Percentiles rank a stretch among this genome's conserved stretches.
These are phyloP conservation scores for Pyricularia pennisetigena DNA, from an alignment of 2,329 filamentous ascomycete genomes.

Conservation along the genomic window DNA sequence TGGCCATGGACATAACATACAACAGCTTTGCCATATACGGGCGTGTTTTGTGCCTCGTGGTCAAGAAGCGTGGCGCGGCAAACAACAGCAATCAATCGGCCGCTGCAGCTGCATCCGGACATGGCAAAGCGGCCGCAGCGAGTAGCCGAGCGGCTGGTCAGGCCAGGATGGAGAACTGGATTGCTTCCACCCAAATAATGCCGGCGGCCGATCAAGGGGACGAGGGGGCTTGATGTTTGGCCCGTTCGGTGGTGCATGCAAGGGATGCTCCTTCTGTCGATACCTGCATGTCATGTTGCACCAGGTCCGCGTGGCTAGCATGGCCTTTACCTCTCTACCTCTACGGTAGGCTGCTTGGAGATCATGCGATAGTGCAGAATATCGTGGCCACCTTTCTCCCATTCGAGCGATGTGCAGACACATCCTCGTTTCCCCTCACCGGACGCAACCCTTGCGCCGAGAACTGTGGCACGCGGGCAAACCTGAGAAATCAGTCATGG, in stretches of 20 bases:
- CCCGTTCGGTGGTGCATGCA: slow-evolving; percentile 20
- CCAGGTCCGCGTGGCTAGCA: not conserved
- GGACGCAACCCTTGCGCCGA: not conserved
- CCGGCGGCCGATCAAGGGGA: slow-evolving; percentile 10
- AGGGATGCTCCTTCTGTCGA: not conserved
- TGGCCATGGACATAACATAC: slow-evolving; percentile 77
- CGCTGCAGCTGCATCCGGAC: slow-evolving; percentile 2
- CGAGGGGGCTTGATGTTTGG: slow-evolving; percentile 17
- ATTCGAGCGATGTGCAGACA: not conserved
- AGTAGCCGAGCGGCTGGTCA: slow-evolving; percentile 39
- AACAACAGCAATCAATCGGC: not conserved
- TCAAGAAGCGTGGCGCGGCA: slow-evolving; percentile 54
- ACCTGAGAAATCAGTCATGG: not conserved
- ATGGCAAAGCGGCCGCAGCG: slow-evolving; percentile 12
- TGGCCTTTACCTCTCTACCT: not conserved
- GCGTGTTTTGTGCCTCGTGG: slow-evolving; percentile 80
- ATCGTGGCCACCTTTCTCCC: not conserved
- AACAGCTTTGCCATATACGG: slow-evolving; percentile 96
- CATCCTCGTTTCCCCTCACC: not conserved
- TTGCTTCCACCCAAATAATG: slow-evolving; percentile 65
- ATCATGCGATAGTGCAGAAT: not conserved
- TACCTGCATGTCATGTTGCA: not conserved
- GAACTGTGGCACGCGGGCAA: not conserved
- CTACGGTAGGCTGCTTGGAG: not conserved
- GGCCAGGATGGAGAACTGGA: slow-evolving; percentile 77